Conservation (phyloP, 2,329 filamentous ascomycete species). For the Stylonectria norvegica region DNA sequence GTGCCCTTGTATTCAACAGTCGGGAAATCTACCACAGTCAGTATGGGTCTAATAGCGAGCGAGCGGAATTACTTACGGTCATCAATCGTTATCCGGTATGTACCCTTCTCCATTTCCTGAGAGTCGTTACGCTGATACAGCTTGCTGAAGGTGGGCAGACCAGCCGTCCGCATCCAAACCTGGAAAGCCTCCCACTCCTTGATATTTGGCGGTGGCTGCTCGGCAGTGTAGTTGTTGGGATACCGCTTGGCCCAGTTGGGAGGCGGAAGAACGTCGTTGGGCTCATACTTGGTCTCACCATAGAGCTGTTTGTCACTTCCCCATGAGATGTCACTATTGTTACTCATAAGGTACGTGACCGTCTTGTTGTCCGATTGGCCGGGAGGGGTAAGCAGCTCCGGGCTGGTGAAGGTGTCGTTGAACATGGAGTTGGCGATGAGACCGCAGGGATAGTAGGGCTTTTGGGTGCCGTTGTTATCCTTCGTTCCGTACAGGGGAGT, state of each 20-base stretch:
- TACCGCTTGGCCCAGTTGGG: constrained; percentile 79
- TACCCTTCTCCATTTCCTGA: constrained; percentile 62
- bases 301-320: constrained; percentile 77
- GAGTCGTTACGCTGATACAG: constrained; percentile 79
- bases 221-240: constrained; percentile 63
- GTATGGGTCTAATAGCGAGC: constrained; percentile 3
- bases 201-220: constrained; percentile 67
- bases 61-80: constrained; percentile 61
- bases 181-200: constrained; percentile 80
- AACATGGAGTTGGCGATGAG: constrained; percentile 96
- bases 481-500: constrained; percentile 62
- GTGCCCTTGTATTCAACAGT: constrained; percentile 76
- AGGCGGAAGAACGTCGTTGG: constrained; percentile 68
- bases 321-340: constrained; percentile 79
- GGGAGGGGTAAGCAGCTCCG: constrained; percentile 55
- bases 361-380: constrained; percentile 28
- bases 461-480: constrained; percentile 47
- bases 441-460: constrained; percentile 89
- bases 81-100: constrained; percentile 72
- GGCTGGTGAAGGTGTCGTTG: constrained; percentile 81
- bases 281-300: constrained; percentile 62
- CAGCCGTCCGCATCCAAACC: constrained; percentile 98
- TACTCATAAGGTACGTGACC: constrained; percentile 70
- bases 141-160: constrained; percentile 92
- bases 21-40: constrained; percentile 64